phyloP scores from a whole-genome alignment of 2,329 filamentous ascomycete species.

The Fusarium nelsonii region DNA sequence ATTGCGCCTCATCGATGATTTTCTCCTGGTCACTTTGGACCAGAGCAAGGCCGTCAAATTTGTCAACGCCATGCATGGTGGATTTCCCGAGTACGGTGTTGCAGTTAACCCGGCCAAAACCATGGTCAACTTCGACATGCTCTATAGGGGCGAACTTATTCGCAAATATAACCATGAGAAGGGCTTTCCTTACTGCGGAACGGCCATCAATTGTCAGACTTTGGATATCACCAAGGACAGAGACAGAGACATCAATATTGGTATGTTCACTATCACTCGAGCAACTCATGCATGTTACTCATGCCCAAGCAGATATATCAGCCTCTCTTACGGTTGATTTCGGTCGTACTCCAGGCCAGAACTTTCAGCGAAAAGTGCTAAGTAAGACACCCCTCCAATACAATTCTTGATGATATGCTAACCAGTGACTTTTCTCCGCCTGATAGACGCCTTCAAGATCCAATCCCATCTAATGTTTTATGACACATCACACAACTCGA shows the following conservation, averaged over 20 bases:
- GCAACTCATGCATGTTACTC: not conserved
- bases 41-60: conserved; percentile 76
- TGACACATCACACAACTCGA: conserved; percentile 82
- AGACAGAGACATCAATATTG: conserved; percentile 62
- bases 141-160: conserved; percentile 65
- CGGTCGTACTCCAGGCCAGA: conserved; percentile 77
- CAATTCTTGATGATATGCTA: not conserved
- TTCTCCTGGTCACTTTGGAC: conserved; percentile 85
- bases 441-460: conserved; percentile 77
- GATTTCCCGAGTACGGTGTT: conserved; percentile 84
- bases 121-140: conserved; percentile 82
- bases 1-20: conserved; percentile 90
- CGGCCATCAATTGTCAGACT: conserved; percentile 78
- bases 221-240: conserved; percentile 80
- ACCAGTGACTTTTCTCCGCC: not conserved
- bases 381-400: conserved; percentile 58
- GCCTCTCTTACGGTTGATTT: conserved; percentile 85
- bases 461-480: conserved; percentile 88
- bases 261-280: conserved; percentile 56
- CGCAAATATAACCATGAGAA: conserved; percentile 57
- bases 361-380: conserved; percentile 84
- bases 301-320: conserved; percentile 58
- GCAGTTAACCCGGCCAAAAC: conserved; percentile 82
- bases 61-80: conserved; percentile 82
- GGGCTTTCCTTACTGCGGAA: conserved; percentile 91